phyloP scores from a whole-genome alignment of 2,329 filamentous ascomycete species.

The Aureobasidium namibiae region DNA sequence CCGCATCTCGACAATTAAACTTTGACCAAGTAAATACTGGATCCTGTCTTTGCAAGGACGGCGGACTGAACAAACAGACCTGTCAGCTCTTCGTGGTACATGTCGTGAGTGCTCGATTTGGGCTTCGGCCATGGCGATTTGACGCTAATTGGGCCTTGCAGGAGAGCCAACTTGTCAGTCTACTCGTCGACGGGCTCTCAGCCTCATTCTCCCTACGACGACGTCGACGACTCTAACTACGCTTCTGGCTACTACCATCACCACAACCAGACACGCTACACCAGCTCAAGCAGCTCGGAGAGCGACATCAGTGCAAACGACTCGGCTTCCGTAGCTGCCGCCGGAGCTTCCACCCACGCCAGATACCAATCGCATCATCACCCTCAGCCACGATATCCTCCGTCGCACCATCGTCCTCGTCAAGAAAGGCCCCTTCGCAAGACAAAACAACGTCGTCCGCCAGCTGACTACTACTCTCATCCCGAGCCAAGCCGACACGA shows the following conservation, averaged over 20 bases:
- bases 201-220: neutral
- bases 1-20: neutral
- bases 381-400: constrained; percentile 20
- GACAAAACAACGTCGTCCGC: constrained; percentile 15
- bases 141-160: neutral
- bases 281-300: neutral
- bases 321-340: constrained; percentile 38
- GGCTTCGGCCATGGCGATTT: neutral
- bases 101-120: constrained; percentile 11
- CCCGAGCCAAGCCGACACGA: constrained; percentile 19
- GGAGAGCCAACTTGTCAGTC: neutral
- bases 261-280: neutral
- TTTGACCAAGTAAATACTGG: neutral
- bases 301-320: constrained; percentile 40
- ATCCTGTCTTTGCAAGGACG: neutral
- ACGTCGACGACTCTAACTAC: neutral
- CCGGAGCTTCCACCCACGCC: constrained; percentile 17
- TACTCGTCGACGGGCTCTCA: constrained; percentile 13
- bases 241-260: neutral
- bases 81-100: neutral
- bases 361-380: constrained; percentile 27
- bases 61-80: neutral
- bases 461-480: constrained; percentile 15
- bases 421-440: constrained; percentile 13
- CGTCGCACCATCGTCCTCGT: neutral